Percentiles rank a stretch among this genome's conserved stretches.
These are phyloP conservation scores for Auricularia heimuer DNA, from an alignment of 768 basidiomycete species.

Conservation along the genomic window DNA sequence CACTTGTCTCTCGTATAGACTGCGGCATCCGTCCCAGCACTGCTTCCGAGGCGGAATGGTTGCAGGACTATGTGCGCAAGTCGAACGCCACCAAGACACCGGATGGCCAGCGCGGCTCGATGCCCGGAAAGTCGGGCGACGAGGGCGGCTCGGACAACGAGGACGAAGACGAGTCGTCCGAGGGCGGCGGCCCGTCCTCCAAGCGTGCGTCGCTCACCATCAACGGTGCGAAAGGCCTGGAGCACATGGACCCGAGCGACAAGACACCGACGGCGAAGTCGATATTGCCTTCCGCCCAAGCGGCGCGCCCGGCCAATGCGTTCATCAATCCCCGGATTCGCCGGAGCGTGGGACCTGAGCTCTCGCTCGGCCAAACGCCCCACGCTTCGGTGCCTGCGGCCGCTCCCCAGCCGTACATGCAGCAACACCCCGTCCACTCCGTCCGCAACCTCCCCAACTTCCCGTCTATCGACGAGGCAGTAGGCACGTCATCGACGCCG, in stretches of 20 bases:
- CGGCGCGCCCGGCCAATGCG: slow-evolving; percentile 41
- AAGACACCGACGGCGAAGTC: slow-evolving; percentile 81
- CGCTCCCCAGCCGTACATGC: slow-evolving; percentile 27
- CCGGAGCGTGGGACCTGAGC: slow-evolving; percentile 1
- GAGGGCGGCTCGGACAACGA: slow-evolving; percentile 77
- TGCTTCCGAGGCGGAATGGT: slow-evolving; percentile 81
- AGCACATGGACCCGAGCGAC: slow-evolving; percentile 60
- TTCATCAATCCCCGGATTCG: slow-evolving; percentile 21
- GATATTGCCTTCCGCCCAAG: slow-evolving; percentile 68
- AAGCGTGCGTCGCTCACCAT: slow-evolving; percentile 68
- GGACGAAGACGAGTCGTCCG: slow-evolving; percentile 71
- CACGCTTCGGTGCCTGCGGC: slow-evolving; percentile 12
- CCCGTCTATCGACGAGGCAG: slow-evolving; percentile 78
- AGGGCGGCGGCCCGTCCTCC: slow-evolving; percentile 53
- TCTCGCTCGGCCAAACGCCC: background rate
- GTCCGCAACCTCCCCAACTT: slow-evolving; percentile 73
- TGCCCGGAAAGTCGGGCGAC: slow-evolving; percentile 48
- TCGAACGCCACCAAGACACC: slow-evolving; percentile 74
- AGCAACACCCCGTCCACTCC: slow-evolving; percentile 42
- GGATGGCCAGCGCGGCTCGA: slow-evolving; percentile 53
- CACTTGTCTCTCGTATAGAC: slow-evolving; percentile 37
- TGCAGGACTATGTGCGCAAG: slow-evolving; percentile 85
- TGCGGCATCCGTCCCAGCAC: slow-evolving; percentile 91
- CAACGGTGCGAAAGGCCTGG: slow-evolving; percentile 51
- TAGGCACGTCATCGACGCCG: slow-evolving; percentile 60